Evolutionary conservation across 768 basidiomycete genomes (phyloP).

Genomic region (Tricholoma furcatifolium): DNA sequence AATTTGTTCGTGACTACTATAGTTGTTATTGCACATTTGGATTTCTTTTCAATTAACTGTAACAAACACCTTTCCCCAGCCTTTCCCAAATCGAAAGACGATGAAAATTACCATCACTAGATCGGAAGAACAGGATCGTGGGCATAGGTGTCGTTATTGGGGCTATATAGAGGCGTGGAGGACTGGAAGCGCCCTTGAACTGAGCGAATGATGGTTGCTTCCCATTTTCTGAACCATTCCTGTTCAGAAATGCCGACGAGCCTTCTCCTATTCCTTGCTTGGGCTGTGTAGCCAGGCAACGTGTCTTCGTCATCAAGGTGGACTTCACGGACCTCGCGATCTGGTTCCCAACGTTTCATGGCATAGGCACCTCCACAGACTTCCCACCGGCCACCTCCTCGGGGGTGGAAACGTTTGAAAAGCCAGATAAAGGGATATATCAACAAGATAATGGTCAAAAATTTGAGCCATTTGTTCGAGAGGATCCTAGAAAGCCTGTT

Average conservation of each 20-base stretch:
- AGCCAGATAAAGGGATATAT: slow-evolving; percentile 84
- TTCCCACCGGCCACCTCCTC: slow-evolving; percentile 73
- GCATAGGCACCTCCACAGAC: slow-evolving; percentile 77
- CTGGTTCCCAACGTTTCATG: slow-evolving; percentile 50
- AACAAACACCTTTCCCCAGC: neutral
- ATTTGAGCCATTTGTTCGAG: slow-evolving; percentile 69
- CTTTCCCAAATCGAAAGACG: too few relatives aligned
- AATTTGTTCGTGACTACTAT: slow-evolving; percentile 7
- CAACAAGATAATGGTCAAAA: slow-evolving; percentile 64
- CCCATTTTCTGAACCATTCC: slow-evolving; percentile 81
- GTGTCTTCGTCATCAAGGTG: neutral
- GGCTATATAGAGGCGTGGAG: slow-evolving; percentile 28
- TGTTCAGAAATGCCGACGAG: slow-evolving; percentile 66
- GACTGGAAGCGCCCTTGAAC: slow-evolving; percentile 49
- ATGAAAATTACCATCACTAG: slow-evolving; percentile 20
- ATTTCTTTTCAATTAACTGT: slow-evolving; percentile 3
- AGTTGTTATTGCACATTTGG: neutral
- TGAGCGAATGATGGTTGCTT: slow-evolving; percentile 60
- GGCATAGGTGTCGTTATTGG: slow-evolving; percentile 4
- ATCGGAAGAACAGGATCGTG: slow-evolving; percentile 24
- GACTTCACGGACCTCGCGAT: slow-evolving; percentile 1
- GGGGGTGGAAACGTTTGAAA: slow-evolving; percentile 63
- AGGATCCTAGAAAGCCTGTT: slow-evolving; percentile 65
- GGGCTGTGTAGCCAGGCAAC: slow-evolving; percentile 7
- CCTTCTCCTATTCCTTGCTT: slow-evolving; percentile 19